These are phyloP conservation scores for Ophiocordyceps camponoti-floridani DNA, from an alignment of 2,329 filamentous ascomycete species.

Conservation along the genomic window DNA sequence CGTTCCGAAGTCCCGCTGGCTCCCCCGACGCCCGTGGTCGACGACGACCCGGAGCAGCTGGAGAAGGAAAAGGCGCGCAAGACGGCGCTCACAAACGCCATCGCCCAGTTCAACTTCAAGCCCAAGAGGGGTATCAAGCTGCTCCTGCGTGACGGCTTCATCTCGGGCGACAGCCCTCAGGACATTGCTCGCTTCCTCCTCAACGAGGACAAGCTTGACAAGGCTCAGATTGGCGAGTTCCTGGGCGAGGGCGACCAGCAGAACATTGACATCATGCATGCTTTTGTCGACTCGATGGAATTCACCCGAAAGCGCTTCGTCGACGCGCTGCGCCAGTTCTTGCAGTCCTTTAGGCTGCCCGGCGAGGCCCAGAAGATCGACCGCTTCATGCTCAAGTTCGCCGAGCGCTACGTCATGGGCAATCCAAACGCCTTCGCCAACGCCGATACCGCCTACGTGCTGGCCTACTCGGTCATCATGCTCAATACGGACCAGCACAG, in stretches of 20 bases:
- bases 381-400: constrained; percentile 98
- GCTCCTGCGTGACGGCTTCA: constrained; percentile 72
- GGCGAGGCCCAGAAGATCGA: constrained; percentile 98
- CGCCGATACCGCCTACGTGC: constrained; percentile 89
- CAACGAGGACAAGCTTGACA: constrained; percentile 70
- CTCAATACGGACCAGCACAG: constrained; percentile 94
- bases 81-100: constrained; percentile 75
- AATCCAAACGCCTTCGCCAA: constrained; percentile 97
- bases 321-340: constrained; percentile 74
- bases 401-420: constrained; percentile 82
- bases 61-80: constrained; percentile 90
- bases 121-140: constrained; percentile 84
- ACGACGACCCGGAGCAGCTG: constrained; percentile 87
- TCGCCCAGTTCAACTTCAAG: constrained; percentile 93
- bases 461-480: constrained; percentile 93
- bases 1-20: constrained; percentile 38
- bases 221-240: constrained; percentile 83
- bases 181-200: constrained; percentile 77
- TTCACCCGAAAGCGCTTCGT: constrained; percentile 85
- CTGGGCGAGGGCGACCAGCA: constrained; percentile 84
- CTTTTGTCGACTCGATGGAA: constrained; percentile 90
- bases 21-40: constrained; percentile 50
- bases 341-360: constrained; percentile 86
- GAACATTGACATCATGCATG: constrained; percentile 96
- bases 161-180: constrained; percentile 55